Conservation (phyloP, 1,284 basidiomycete genomes). For the Cerrena zonata region DNA sequence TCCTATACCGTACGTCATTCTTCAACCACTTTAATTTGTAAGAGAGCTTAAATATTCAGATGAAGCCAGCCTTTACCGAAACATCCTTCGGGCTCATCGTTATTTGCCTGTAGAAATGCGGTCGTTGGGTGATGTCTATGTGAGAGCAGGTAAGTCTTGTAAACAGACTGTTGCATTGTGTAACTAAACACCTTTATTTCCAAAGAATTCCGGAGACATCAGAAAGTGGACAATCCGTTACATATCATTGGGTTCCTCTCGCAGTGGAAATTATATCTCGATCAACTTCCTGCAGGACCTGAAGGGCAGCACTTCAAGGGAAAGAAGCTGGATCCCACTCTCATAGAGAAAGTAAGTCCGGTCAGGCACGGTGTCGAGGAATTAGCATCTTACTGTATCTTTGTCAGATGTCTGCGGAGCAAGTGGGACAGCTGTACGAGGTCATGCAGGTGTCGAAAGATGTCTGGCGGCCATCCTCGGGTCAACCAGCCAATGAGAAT, state of each 20-base stretch:
- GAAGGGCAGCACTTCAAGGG: slow-evolving; percentile 51
- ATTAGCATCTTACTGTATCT: background rate
- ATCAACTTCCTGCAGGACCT: slow-evolving; percentile 51
- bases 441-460: slow-evolving; percentile 86
- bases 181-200: background rate
- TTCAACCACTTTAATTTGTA: background rate
- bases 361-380: background rate
- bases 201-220: slow-evolving; percentile 80
- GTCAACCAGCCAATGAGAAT: too few relatives aligned
- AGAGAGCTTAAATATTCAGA: background rate
- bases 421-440: slow-evolving; percentile 86
- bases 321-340: slow-evolving; percentile 66
- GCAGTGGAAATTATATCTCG: slow-evolving; percentile 89
- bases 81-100: slow-evolving; percentile 76
- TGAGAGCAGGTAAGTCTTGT: slow-evolving; percentile 64
- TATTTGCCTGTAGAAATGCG: slow-evolving; percentile 76
- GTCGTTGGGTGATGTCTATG: slow-evolving; percentile 79
- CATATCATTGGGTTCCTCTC: slow-evolving; percentile 89
- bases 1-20: slow-evolving; percentile 64
- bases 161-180: slow-evolving; percentile 1
- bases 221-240: slow-evolving; percentile 73
- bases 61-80: slow-evolving; percentile 73
- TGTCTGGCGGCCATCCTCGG: slow-evolving; percentile 67
- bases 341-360: slow-evolving; percentile 70
- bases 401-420: slow-evolving; percentile 79